Base-by-base conservation (phyloP, 441 rosid species). In the Gossypium trilobum region DNA sequence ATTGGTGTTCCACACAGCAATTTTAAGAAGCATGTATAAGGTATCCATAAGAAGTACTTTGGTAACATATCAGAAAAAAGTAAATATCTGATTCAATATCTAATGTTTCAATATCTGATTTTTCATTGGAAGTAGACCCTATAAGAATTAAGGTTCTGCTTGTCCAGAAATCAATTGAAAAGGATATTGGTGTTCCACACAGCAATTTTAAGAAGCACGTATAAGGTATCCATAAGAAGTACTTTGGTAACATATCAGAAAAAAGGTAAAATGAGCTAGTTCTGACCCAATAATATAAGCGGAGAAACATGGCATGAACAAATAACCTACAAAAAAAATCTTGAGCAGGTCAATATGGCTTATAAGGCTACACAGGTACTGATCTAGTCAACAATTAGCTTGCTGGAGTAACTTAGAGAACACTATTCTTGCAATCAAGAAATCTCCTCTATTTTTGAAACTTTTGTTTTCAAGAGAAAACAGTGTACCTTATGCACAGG, bases 101-200 rank as follows among this genome's bases (percentile, higher is more conserved):
- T 20, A 10, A 70, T 23, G 36, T 52, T 67, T 79, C 59, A 79
- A 33, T 33, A 23, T 31, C 73, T 48, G 59, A 10, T 54, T 69
- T 67, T 63, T 39, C 57, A 68, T 36, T 50, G 59, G 31, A 61
- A 20, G 23, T 13, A n/a, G 50, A 63, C 3, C 48, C 11, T 36
- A n/a, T 31, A 54, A 50, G 51, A 55, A 7, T 58, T 56, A 73
- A 66, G 48, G 36, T n/a, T 74, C 48, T 70, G 48, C 5, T 62
- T 60, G 25, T 46, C 31, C 44, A 50, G 61, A 31, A 60, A 68
- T 68, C 16, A 4, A 16, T 13, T 39, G 60, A 52, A 52, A 51
- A 51, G 16, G 46, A 27, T 17, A 68, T 52, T 68, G 54, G 60
- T 50, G 16, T 48, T 48, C 71, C 23, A 67, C 57, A 39, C 4